Evolutionary conservation across 164 flowering plant genomes (phyloP).

Genomic region (Malania oleifera): DNA sequence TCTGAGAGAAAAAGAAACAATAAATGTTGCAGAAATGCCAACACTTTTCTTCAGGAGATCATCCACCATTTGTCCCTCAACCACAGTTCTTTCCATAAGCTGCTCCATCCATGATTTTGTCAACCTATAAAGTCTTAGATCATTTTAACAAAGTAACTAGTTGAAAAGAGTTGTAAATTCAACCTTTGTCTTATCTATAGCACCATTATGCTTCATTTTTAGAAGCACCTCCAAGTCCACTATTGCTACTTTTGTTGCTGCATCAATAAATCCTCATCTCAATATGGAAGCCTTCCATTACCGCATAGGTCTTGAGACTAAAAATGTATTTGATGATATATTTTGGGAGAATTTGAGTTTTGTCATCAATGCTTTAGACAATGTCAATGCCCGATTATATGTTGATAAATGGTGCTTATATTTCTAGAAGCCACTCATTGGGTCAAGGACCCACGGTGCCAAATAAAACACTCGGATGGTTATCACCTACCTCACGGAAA

Average conservation of each 20-base stretch:
- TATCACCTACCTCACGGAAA: constrained; percentile 81
- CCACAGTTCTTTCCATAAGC: constrained; percentile 84
- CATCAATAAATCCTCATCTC: constrained; percentile 49
- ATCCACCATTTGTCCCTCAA: constrained; percentile 88
- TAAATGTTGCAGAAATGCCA: constrained; percentile 95
- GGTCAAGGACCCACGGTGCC: constrained; percentile 85
- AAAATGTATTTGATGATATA: constrained; percentile 72
- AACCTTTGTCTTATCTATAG: constrained; percentile 97
- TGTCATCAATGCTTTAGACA: constrained; percentile 76
- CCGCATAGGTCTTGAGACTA: constrained; percentile 74
- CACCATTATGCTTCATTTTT: constrained; percentile 99
- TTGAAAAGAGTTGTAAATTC: constrained; percentile 98
- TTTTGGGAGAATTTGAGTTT: constrained; percentile 77
- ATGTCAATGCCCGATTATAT: constrained; percentile 81
- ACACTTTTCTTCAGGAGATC: constrained; percentile 95
- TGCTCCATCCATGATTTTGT: constrained; percentile 97
- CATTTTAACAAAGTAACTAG: constrained; percentile 94
- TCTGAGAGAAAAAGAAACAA: constrained; percentile 92
- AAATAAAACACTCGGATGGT: constrained; percentile 95
- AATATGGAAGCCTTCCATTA: constrained; percentile 76
- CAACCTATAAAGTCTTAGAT: constrained; percentile 86
- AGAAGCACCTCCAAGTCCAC: constrained; percentile 90
- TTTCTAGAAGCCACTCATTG: constrained; percentile 86
- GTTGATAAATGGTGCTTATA: constrained; percentile 82
- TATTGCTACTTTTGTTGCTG: constrained; percentile 79